Conservation (phyloP, 805 yeast genomes). For the Metschnikowia baotianmanensis region DNA sequence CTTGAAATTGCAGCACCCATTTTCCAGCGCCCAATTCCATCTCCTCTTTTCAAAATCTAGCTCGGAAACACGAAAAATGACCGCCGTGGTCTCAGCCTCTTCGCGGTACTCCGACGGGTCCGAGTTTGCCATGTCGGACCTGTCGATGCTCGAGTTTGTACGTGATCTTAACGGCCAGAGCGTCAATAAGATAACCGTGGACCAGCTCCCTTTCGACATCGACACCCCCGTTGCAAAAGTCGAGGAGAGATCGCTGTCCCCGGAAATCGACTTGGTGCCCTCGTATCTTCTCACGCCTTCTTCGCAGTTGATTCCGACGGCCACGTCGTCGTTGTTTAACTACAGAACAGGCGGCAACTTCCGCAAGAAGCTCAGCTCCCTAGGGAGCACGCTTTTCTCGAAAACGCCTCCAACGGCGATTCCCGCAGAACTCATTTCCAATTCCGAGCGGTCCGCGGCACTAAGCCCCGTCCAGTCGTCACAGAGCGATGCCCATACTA, state of each 20-base stretch:
- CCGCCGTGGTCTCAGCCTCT: constrained; percentile 6
- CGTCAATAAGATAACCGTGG: constrained; percentile 2
- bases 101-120: constrained; percentile 7
- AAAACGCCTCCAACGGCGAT: background rate
- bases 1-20: background rate
- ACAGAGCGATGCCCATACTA: background rate
- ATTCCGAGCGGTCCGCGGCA: constrained; percentile 1
- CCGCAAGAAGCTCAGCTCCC: constrained; percentile 6
- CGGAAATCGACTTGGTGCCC: constrained; percentile 7
- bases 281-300: constrained; percentile 1
- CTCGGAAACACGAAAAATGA: background rate
- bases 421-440: constrained; percentile 2
- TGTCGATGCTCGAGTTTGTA: constrained; percentile 17
- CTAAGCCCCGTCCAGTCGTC: background rate
- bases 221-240: background rate
- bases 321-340: constrained; percentile 6
- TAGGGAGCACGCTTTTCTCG: constrained; percentile 8
- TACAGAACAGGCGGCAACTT: constrained; percentile 4
- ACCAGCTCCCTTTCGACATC: constrained; percentile 1
- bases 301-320: constrained; percentile 2
- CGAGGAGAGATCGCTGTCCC: constrained; percentile 4
- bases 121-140: constrained; percentile 11
- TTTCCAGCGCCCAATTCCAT: background rate
- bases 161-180: constrained; percentile 14
- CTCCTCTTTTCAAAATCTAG: background rate